These are phyloP conservation scores for Volvariella volvacea DNA, from an alignment of 1,284 basidiomycete genomes.

Conservation along the genomic window DNA sequence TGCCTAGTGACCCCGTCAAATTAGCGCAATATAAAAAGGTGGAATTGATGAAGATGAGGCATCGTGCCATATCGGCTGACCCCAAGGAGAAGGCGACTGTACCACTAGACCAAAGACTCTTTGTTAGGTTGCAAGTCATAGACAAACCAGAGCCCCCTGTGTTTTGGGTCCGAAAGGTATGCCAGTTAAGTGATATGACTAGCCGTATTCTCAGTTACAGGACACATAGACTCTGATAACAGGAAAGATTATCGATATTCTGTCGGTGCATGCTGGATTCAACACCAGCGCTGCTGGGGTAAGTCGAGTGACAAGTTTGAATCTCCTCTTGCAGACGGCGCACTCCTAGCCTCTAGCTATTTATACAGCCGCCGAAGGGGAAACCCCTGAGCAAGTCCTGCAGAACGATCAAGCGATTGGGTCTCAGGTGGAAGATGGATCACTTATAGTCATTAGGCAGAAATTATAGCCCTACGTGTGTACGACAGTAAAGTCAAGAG, in stretches of 20 bases:
- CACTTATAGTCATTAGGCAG: too few relatives aligned
- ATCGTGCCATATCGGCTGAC: slow-evolving; percentile 57
- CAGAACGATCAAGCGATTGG: too few relatives aligned
- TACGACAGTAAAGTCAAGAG: too few relatives aligned
- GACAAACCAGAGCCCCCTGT: slow-evolving; percentile 28
- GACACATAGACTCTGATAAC: slow-evolving; percentile 30
- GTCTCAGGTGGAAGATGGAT: too few relatives aligned
- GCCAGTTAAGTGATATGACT: background rate
- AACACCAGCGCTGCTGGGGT: too few relatives aligned
- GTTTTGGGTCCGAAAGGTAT: slow-evolving; percentile 68
- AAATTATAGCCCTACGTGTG: too few relatives aligned
- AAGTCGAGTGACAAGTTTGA: too few relatives aligned
- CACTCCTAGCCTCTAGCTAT: too few relatives aligned
- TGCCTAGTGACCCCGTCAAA: slow-evolving; percentile 47
- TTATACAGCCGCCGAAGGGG: too few relatives aligned
- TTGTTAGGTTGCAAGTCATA: slow-evolving; percentile 37
- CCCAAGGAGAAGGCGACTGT: slow-evolving; percentile 43
- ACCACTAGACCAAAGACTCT: slow-evolving; percentile 47
- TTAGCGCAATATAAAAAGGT: slow-evolving; percentile 48
- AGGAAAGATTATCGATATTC: slow-evolving; percentile 44
- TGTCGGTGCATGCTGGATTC: slow-evolving; percentile 29
- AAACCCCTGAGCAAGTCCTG: too few relatives aligned
- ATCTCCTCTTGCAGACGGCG: too few relatives aligned
- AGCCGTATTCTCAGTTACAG: slow-evolving; percentile 8
- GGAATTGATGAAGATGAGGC: slow-evolving; percentile 67